Conservation (phyloP, 768 basidiomycete species). For the Pleurotus citrinopileatus region DNA sequence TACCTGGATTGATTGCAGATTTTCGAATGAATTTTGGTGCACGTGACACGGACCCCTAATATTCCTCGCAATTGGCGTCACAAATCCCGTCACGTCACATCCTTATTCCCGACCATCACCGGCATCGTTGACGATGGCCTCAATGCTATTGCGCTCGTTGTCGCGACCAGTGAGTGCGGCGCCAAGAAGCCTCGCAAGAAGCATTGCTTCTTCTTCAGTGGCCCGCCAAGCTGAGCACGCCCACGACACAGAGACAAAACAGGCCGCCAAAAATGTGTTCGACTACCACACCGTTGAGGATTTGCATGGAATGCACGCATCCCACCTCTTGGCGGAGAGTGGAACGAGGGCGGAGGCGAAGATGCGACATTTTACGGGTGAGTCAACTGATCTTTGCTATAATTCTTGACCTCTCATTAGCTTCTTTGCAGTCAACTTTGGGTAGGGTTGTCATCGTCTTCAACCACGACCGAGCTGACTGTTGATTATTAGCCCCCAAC, state of each 20-base stretch:
- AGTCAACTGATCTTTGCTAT: conserved; percentile 24
- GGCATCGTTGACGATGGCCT: conserved; percentile 52
- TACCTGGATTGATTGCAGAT: no score
- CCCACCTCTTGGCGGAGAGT: conserved; percentile 78
- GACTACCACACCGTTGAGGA: conserved; percentile 81
- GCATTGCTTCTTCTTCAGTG: conserved; percentile 34
- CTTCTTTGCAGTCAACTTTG: conserved; percentile 78
- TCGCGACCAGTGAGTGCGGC: conserved; percentile 39
- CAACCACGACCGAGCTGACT: not conserved
- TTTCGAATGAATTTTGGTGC: no score
- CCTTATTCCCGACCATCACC: conserved; percentile 26
- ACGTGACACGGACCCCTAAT: no score
- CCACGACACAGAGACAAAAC: conserved; percentile 22
- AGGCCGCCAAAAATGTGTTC: conserved; percentile 44
- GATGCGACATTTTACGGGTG: conserved; percentile 93
- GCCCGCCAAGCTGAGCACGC: conserved; percentile 25
- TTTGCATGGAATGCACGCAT: conserved; percentile 73
- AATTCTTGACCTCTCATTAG: conserved; percentile 1
- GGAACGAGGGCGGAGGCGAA: conserved; percentile 69
- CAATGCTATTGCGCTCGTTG: conserved; percentile 61
- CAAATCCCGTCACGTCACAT: conserved; percentile 19
- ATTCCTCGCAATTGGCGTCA: no score
- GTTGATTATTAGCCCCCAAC: conserved; percentile 68
- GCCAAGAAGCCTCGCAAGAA: conserved; percentile 29
- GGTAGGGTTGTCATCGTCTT: conserved; percentile 50